These are phyloP conservation scores for Telopea speciosissima DNA, from an alignment of 177 flowering plant species.

Conservation along the genomic window DNA sequence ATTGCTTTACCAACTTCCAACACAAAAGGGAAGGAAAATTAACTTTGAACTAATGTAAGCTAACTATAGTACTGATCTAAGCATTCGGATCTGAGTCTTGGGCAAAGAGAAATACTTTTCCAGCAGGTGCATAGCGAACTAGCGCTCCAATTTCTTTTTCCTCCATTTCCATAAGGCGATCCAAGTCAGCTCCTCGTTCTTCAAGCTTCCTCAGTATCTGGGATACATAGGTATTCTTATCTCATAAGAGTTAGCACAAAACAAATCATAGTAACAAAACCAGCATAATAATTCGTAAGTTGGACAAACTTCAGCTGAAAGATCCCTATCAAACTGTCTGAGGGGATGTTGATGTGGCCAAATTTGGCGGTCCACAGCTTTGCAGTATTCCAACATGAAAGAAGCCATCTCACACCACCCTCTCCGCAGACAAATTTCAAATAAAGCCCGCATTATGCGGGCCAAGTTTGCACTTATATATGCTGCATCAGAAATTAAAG, in stretches of 20 bases:
- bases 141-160: constrained; percentile 93
- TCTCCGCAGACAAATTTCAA: constrained; percentile 90
- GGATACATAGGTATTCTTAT: constrained; percentile 5
- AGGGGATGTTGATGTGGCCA: constrained; percentile 99
- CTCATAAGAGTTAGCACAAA: background rate
- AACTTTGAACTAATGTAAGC: background rate
- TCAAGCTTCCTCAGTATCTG: constrained; percentile 91
- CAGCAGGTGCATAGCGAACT: constrained; percentile 84
- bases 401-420: constrained; percentile 96
- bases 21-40: constrained; percentile 11
- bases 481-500: constrained; percentile 91
- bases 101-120: constrained; percentile 48
- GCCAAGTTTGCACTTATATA: constrained; percentile 98
- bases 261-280: background rate
- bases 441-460: constrained; percentile 95
- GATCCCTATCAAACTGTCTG: constrained; percentile 89
- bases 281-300: constrained; percentile 6
- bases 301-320: constrained; percentile 67
- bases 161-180: constrained; percentile 78
- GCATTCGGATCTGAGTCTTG: background rate
- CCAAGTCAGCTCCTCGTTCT: constrained; percentile 76
- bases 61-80: background rate
- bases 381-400: constrained; percentile 90
- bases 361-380: constrained; percentile 93
- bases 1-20: constrained; percentile 79